Percentiles rank a stretch among this genome's conserved stretches.
Evolutionary conservation across 352 stramenopile species (phyloP).

Genomic region (Pythium sukuiense): DNA sequence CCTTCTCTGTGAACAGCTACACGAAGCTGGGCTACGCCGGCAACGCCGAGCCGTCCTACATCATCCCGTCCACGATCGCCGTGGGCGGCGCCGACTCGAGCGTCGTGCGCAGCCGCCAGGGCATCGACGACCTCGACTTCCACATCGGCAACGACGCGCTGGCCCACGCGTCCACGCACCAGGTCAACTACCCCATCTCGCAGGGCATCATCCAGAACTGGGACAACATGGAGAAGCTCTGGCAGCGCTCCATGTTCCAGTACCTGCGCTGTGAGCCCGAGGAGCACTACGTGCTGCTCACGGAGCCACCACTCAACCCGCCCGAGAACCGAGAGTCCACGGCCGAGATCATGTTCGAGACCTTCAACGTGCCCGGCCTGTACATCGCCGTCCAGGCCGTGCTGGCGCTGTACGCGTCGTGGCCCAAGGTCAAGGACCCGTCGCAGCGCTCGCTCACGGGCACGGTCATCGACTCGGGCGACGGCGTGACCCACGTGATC

Average conservation of each 20-base stretch:
- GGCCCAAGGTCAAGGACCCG: conserved; percentile 90
- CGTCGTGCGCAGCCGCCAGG: conserved; percentile 82
- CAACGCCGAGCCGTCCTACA: conserved; percentile 94
- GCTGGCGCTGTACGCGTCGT: conserved; percentile 92
- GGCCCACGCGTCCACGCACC: conserved; percentile 87
- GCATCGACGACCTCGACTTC: conserved; percentile 95
- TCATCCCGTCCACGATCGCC: conserved; percentile 94
- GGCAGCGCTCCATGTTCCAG: conserved; percentile 93
- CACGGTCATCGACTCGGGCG: conserved; percentile 93
- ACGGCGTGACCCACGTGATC: conserved; percentile 95
- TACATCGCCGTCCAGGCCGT: conserved; percentile 96
- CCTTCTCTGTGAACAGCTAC: conserved; percentile 67
- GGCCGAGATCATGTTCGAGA: conserved; percentile 97
- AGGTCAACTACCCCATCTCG: conserved; percentile 90
- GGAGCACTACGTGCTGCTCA: conserved; percentile 92
- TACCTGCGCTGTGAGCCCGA: conserved; percentile 93
- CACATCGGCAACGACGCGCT: conserved; percentile 95
- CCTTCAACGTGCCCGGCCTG: conserved; percentile 93
- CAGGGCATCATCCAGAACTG: conserved; percentile 93
- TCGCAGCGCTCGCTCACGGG: conserved; percentile 90
- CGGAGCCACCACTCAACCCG: conserved; percentile 92
- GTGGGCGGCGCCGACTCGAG: conserved; percentile 62
- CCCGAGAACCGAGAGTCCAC: conserved; percentile 95
- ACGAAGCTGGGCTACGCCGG: conserved; percentile 97
- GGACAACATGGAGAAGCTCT: conserved; percentile 96